Base-by-base conservation (phyloP, 2,329 filamentous ascomycete genomes). In the Aspergillus brasiliensis region DNA sequence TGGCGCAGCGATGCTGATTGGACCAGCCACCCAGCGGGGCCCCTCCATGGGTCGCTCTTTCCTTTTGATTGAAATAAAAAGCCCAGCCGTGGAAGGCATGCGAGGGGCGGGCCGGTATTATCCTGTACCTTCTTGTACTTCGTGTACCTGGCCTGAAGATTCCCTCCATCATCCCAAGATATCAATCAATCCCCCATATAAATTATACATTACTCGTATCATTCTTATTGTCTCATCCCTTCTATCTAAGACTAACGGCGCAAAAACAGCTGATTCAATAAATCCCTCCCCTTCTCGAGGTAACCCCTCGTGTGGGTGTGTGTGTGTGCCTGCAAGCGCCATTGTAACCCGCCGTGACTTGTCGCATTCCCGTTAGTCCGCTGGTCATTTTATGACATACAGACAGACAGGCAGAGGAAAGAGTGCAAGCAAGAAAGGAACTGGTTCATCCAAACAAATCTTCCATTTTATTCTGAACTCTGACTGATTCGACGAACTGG, bases 261-360 rank as follows among this genome's bases (percentile, higher is more conserved):
- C 46, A 49, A 48, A 48, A 31, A 15, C 46, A 49, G 46, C 46
- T 11, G 8, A n/a, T 34, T 25, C 46, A 49, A 28, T n/a, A 28
- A 44, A 13, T 3, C 19, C 19, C 10, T 13, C 5, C 10, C 25
- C 46, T 7, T 17, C 10, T 44, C 40, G 17, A 44, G 40, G 46
- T 49, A 25, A n/a, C 46, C 27, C 46, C 13, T 49, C 25, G 23
- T 17, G 46, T 31, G 46, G 46, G 31, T 52, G 34, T 8, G 28
- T 31, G 8, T 10, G n/a, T n/a, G n/a, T n/a, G n/a, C 25, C 25
- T 44, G 38, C 52, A 55, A 55, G 52, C 52, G 28, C 52, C 52
- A 28, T 40, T 44, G 38, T 42, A 55, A 42, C 38, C 52, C 52
- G 48, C 56, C 28, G 61, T 59, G 58, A 59, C 58, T 61, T 60